phyloP scores from a whole-genome alignment of 2,329 filamentous ascomycete species.

The Cephalotrichum gorgonifer region DNA sequence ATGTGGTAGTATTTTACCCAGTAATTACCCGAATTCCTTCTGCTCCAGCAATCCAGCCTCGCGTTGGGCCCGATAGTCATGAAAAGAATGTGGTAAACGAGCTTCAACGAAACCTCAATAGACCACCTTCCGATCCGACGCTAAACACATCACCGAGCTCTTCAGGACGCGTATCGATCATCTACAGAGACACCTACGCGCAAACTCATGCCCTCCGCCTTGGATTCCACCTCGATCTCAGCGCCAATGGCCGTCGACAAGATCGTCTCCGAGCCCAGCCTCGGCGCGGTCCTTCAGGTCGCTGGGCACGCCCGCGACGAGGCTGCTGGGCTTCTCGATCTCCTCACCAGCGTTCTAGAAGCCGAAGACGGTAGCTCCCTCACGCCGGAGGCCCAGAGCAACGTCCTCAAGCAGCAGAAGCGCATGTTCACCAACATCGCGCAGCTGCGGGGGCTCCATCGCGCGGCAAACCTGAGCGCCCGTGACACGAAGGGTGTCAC shows the following conservation, averaged over 20 bases:
- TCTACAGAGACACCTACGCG: no score
- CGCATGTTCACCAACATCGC: slow-evolving; percentile 68
- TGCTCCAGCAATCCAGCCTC: no score
- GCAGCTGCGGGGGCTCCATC: slow-evolving; percentile 72
- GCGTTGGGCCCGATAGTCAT: no score
- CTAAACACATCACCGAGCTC: no score
- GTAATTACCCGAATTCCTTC: no score
- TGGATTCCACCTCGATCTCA: no score
- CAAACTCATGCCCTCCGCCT: no score
- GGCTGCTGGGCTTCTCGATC: slow-evolving; percentile 54
- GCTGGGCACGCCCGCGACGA: slow-evolving; percentile 66
- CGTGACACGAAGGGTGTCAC: slow-evolving; percentile 80
- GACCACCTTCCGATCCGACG: no score
- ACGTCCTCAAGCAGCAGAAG: slow-evolving; percentile 68
- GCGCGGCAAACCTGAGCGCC: slow-evolving; percentile 68
- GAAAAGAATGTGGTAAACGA: no score
- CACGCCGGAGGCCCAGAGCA: slow-evolving; percentile 38
- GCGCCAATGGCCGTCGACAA: slow-evolving; percentile 29
- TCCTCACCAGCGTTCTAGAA: slow-evolving; percentile 32
- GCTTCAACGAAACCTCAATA: no score
- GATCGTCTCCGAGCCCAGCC: slow-evolving; percentile 32
- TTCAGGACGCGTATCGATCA: no score
- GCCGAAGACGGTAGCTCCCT: slow-evolving; percentile 29
- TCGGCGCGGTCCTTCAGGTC: slow-evolving; percentile 59
- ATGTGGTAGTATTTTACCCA: no score